Base-by-base conservation (phyloP, 306 rosid species). In the Canavalia ensiformis region DNA sequence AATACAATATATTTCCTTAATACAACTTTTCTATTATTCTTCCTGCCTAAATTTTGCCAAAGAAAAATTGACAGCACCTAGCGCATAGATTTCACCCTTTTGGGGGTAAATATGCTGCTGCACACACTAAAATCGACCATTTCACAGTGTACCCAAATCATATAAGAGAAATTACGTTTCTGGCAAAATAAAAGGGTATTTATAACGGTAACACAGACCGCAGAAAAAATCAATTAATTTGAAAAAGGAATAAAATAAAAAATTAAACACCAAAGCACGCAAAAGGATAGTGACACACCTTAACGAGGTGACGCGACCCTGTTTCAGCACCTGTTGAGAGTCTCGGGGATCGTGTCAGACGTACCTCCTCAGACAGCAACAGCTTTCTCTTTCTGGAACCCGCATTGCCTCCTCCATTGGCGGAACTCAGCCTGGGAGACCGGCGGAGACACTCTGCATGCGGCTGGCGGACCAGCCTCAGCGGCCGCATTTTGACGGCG, bases 281-380 rank as follows among this genome's bases (percentile, higher is more conserved):
- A 44, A 45, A 62, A 37, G 10, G 30, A 6, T 2, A 30, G 57
- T 4, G 72, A 76, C 31, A 73, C 76, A 89, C 93, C 93, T 87
- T 45, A 10, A 30, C 59, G 1, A 46, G 25, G 50, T 54, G 45
- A 64, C 49, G 13, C 29, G 45, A 39, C 7, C 29, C 57, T 11
- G 49, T n/a, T 69, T 60, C 47, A n/a, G 51, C 34, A 13, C 29
- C 0, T 3, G 71, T 11, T 28, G 72, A 59, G 31, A 83, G 76
- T 72, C 85, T 79, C 63, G 88, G 68, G 31, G 90, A 81, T 31
- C 74, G 76, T 76, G 87, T 79, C 70, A 11, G 13, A 12, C 31
- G 55, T 31, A 9, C 58, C 1, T 9, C 33, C 52, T n/a, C 11
- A 41, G 2, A 11, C 50, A 0, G 11, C 31, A 2, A 5, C 34